Evolutionary conservation across 2,329 filamentous ascomycete genomes (phyloP).

Genomic region (Coniochaeta sp.): DNA sequence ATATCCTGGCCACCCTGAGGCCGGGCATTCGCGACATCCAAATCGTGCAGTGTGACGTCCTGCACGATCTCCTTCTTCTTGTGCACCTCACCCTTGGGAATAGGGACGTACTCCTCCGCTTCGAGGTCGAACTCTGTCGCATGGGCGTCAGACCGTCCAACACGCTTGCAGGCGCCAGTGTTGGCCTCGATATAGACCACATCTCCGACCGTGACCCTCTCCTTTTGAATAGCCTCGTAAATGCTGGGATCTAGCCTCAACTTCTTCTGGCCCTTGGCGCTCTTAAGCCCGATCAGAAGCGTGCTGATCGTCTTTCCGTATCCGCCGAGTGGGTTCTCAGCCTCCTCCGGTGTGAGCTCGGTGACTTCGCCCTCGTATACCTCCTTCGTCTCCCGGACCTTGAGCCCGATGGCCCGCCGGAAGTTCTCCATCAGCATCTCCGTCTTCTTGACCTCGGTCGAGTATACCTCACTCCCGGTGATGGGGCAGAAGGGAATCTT

Average conservation of each 20-base stretch:
- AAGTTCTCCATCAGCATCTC: constrained; percentile 99
- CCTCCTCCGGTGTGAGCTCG: constrained; percentile 94
- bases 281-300: constrained; percentile 88
- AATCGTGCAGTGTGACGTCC: constrained; percentile 92
- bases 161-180: constrained; percentile 94
- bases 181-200: constrained; percentile 99
- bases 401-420: constrained; percentile 87
- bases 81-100: constrained; percentile 97
- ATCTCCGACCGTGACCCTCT: constrained; percentile 90
- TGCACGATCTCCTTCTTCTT: constrained; percentile 99
- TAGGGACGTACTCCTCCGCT: constrained; percentile 97
- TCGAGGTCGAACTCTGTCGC: constrained; percentile 98
- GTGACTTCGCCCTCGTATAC: constrained; percentile 99
- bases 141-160: constrained; percentile 92
- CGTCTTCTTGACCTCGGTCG: constrained; percentile 98
- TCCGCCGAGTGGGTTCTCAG: constrained; percentile 92
- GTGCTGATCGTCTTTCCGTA: constrained; percentile 98
- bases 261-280: constrained; percentile 95
- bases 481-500: constrained; percentile 99
- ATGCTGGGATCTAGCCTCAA: constrained; percentile 93
- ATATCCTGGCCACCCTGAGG: constrained; percentile 98
- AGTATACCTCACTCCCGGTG: constrained; percentile 96
- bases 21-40: constrained; percentile 91
- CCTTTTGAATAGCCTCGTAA: constrained; percentile 98
- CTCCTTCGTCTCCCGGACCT: constrained; percentile 97